phyloP scores from a whole-genome alignment of 1,284 basidiomycete genomes.

The Pisolithus thermaeus region DNA sequence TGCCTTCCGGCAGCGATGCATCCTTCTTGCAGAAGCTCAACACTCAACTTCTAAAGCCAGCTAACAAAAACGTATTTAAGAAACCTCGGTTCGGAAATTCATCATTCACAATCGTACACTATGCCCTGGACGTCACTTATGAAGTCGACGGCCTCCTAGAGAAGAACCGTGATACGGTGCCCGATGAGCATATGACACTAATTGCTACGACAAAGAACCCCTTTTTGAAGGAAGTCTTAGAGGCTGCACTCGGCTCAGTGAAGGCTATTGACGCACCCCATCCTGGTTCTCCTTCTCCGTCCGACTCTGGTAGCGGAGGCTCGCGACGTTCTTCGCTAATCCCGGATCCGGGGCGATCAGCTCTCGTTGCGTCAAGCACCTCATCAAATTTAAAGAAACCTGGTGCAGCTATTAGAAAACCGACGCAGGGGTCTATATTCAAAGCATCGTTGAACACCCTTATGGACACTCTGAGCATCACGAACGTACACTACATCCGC shows the following conservation, averaged over 20 bases:
- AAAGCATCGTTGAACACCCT: constrained; percentile 90
- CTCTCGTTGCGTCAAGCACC: constrained; percentile 52
- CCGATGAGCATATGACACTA: constrained; percentile 93
- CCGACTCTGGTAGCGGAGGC: constrained; percentile 66
- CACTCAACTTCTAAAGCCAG: constrained; percentile 79
- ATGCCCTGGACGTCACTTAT: constrained; percentile 97
- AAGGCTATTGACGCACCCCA: constrained; percentile 59
- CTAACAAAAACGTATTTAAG: constrained; percentile 90
- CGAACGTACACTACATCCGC: constrained; percentile 98
- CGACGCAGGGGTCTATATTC: constrained; percentile 98
- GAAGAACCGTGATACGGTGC: constrained; percentile 98
- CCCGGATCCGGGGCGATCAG: constrained; percentile 77
- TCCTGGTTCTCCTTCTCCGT: constrained; percentile 63
- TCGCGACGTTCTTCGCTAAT: constrained; percentile 78
- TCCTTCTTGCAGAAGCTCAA: constrained; percentile 95
- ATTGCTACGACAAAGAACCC: constrained; percentile 83
- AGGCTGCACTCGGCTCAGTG: constrained; percentile 76
- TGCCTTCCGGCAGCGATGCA: constrained; percentile 89
- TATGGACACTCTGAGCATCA: constrained; percentile 97
- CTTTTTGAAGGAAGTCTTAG: constrained; percentile 93
- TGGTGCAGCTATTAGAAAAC: constrained; percentile 77
- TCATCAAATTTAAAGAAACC: constrained; percentile 47
- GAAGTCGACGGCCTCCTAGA: constrained; percentile 98
- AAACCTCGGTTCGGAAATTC: constrained; percentile 97
- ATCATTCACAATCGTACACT: constrained; percentile 97